These are phyloP conservation scores for Tothia fuscella DNA, from an alignment of 2,329 filamentous ascomycete genomes.

Conservation along the genomic window DNA sequence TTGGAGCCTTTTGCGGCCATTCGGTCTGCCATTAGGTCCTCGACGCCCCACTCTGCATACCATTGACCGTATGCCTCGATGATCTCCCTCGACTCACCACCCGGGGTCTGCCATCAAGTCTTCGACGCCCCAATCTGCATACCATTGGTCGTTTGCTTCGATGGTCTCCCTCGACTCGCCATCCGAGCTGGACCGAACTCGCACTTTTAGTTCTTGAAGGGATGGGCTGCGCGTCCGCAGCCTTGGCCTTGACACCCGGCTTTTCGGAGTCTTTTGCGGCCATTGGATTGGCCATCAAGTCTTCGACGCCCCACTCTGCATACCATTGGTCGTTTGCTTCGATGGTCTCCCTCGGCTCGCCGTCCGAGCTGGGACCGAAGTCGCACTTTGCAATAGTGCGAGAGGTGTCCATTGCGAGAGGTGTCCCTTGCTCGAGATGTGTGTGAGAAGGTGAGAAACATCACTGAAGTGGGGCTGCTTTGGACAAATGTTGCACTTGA, in stretches of 20 bases:
- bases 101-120: conserved; percentile 62
- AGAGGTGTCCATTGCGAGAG: conserved; percentile 84
- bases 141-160: conserved; percentile 67
- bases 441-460: conserved; percentile 81
- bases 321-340: conserved; percentile 72
- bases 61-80: conserved; percentile 64
- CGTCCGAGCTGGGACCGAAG: conserved; percentile 57
- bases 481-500: conserved; percentile 74
- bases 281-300: conserved; percentile 66
- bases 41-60: conserved; percentile 62
- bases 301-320: conserved; percentile 54
- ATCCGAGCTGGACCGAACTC: conserved; percentile 59
- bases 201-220: conserved; percentile 71
- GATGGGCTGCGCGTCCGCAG: too few relatives aligned
- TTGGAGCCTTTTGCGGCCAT: conserved; percentile 66
- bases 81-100: too few relatives aligned
- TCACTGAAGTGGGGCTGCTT: conserved; percentile 75
- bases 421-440: conserved; percentile 87
- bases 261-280: conserved; percentile 64
- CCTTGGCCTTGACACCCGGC: too few relatives aligned
- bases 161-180: conserved; percentile 50
- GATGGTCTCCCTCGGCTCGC: conserved; percentile 49
- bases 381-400: conserved; percentile 70
- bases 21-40: conserved; percentile 62
- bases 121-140: conserved; percentile 56